These are phyloP conservation scores for Plasmodium coatneyi DNA, from an alignment of 169 alveolate genomes.

Conservation along the genomic window DNA sequence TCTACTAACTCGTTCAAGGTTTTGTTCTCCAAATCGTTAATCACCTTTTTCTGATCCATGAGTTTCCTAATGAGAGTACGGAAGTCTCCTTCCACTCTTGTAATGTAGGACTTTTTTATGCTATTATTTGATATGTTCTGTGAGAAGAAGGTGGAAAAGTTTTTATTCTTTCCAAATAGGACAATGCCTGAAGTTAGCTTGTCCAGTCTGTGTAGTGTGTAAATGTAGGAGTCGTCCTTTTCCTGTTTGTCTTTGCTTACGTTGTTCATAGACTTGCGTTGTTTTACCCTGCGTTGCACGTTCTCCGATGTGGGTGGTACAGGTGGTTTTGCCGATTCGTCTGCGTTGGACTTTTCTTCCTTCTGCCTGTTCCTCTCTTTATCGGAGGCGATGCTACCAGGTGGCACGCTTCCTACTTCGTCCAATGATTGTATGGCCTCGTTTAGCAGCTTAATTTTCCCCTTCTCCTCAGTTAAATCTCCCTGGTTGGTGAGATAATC, in stretches of 20 bases:
- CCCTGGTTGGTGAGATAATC: not conserved
- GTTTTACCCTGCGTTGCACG: not conserved
- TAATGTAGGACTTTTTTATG: slow-evolving; percentile 79
- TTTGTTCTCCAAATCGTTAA: not conserved
- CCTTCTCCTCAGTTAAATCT: not conserved
- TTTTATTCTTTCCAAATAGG: slow-evolving; percentile 79
- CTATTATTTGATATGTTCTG: slow-evolving; percentile 73
- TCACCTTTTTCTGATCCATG: not conserved
- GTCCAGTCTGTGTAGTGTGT: slow-evolving; percentile 83
- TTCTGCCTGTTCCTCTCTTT: not conserved
- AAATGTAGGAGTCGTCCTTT: slow-evolving; percentile 51
- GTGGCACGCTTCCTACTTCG: not conserved
- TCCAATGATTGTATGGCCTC: not conserved
- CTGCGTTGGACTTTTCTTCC: not conserved
- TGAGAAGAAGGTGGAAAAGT: slow-evolving; percentile 78
- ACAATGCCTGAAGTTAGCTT: slow-evolving; percentile 85
- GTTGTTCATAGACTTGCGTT: not conserved
- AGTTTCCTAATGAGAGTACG: slow-evolving; percentile 37
- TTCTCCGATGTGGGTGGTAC: not conserved
- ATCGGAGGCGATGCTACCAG: not conserved
- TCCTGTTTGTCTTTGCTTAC: not conserved
- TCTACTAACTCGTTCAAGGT: slow-evolving; percentile 2
- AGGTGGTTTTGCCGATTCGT: not conserved
- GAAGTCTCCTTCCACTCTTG: slow-evolving; percentile 85
- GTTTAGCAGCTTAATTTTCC: not conserved